These are phyloP conservation scores for Cadophora malorum DNA, from an alignment of 2,329 filamentous ascomycete genomes.

Conservation along the genomic window DNA sequence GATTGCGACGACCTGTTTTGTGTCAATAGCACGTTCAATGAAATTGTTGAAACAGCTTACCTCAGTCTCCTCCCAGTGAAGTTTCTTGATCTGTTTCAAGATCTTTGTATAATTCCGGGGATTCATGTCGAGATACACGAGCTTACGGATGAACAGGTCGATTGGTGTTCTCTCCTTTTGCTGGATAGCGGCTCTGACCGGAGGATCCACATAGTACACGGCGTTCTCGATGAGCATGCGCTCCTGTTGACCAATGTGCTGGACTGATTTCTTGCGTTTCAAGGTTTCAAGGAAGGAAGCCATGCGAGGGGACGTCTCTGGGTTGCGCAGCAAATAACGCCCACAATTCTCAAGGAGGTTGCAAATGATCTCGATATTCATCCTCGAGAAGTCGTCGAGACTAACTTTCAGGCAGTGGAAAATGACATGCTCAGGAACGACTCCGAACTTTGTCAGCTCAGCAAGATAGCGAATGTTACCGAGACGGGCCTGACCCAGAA, in stretches of 20 bases:
- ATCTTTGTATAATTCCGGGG: slow-evolving; percentile 94
- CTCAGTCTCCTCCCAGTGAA: slow-evolving; percentile 96
- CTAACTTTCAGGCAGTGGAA: slow-evolving; percentile 99
- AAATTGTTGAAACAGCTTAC: slow-evolving; percentile 48
- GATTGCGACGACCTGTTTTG: slow-evolving; percentile 44
- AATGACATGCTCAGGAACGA: slow-evolving; percentile 97
- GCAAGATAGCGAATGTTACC: slow-evolving; percentile 97
- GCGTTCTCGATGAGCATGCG: slow-evolving; percentile 99
- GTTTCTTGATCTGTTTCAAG: slow-evolving; percentile 89
- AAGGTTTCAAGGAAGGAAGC: slow-evolving; percentile 91
- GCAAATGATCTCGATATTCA: slow-evolving; percentile 99
- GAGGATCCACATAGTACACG: slow-evolving; percentile 96
- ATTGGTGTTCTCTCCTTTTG: slow-evolving; percentile 96
- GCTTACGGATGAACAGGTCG: slow-evolving; percentile 89
- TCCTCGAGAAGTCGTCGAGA: slow-evolving; percentile 94
- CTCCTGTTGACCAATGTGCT: slow-evolving; percentile 94
- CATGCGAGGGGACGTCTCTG: slow-evolving; percentile 94
- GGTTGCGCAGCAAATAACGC: slow-evolving; percentile 88
- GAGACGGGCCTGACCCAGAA: slow-evolving; percentile 89
- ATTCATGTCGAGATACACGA: slow-evolving; percentile 92
- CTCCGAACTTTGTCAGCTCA: slow-evolving; percentile 96
- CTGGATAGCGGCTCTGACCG: slow-evolving; percentile 89
- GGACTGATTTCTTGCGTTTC: slow-evolving; percentile 92
- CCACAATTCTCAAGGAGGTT: slow-evolving; percentile 96
- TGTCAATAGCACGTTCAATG: slow-evolving; percentile 31